phyloP scores from a whole-genome alignment of 75 land plant species.

The Picea sitchensis region DNA sequence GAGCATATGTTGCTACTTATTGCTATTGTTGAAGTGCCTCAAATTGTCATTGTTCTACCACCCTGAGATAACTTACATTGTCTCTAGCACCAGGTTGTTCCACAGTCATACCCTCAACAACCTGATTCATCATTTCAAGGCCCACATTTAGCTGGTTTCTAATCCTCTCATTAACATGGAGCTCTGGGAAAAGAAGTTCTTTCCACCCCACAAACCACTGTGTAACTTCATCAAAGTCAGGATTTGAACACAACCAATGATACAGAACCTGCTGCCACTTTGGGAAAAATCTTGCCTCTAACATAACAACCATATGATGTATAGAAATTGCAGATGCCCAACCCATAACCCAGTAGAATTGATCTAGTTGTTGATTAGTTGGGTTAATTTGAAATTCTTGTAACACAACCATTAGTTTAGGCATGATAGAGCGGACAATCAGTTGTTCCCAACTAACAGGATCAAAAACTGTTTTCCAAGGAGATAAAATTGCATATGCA shows the following conservation, averaged over 20 bases:
- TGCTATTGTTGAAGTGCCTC: slow-evolving; percentile 43
- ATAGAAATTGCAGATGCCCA: slow-evolving; percentile 85
- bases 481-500: too few species aligned
- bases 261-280: too few species aligned
- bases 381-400: slow-evolving; percentile 19
- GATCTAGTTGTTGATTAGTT: slow-evolving; percentile 68
- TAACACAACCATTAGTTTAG: slow-evolving; percentile 70
- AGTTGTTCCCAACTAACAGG: too few species aligned
- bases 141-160: slow-evolving; percentile 62
- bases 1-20: slow-evolving; percentile 16
- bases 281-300: too few species aligned
- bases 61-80: too few species aligned
- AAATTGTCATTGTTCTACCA: slow-evolving; percentile 80
- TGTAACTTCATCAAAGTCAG: too few species aligned
- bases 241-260: too few species aligned
- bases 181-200: too few species aligned
- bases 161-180: slow-evolving; percentile 56
- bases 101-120: slow-evolving; percentile 68
- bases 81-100: slow-evolving; percentile 34
- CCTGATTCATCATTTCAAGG: slow-evolving; percentile 13
- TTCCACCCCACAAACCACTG: too few species aligned
- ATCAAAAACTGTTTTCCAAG: too few species aligned
- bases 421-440: slow-evolving; percentile 34
- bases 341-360: slow-evolving; percentile 79
- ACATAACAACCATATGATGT: slow-evolving; percentile 74